Base-by-base conservation (phyloP, 2,329 filamentous ascomycete genomes). In the Fusarium hostae region DNA sequence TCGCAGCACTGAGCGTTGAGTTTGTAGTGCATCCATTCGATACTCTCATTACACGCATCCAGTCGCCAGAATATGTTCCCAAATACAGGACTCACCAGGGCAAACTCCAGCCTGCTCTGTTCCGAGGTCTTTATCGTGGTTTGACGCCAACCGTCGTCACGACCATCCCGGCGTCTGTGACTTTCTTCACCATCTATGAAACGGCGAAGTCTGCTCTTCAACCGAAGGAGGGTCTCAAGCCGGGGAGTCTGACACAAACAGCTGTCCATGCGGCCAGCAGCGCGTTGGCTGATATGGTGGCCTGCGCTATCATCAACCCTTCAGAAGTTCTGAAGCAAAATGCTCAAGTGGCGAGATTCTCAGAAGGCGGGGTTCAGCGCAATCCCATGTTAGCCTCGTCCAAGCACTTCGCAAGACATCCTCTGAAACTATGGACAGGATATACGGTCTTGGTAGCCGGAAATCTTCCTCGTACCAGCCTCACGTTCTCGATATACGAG, bases 11-110 rank as follows among this genome's bases (percentile, higher is more conserved):
- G 13, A 71, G 64, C 10, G 59, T 68, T 4, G 55, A 72, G 6
- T 70, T 71, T 30, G 66, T 71, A 2, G 69, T 71, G 6, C 68
- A 71, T 11, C 69, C 69, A 4, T 70, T 71, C 3, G 69, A 72
- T 34, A 71, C 69, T 1, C 61, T 71, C 13, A 71, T 72, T 2
- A 71, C 69, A 9, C 51, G 69, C 4, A 58, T 71, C 0, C 69
- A 71, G 13, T 71, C 68, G 4, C 69, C 69, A 0, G 43, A 64
- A 10, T 71, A 71, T 45, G 32, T 68, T 20, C 66, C 56, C 1
- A 52, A 47, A 22, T 71, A 71, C 26, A 26, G 45, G 8, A 54
- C 44, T 2, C 32, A 66, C 13, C 18, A 63, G 7, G 69, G 69
- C 20, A 68, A 68, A 37, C 41, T 71, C 2, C 47, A 61, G 1